Conservation (phyloP, 441 rosid species). For the Biscutella laevigata region DNA sequence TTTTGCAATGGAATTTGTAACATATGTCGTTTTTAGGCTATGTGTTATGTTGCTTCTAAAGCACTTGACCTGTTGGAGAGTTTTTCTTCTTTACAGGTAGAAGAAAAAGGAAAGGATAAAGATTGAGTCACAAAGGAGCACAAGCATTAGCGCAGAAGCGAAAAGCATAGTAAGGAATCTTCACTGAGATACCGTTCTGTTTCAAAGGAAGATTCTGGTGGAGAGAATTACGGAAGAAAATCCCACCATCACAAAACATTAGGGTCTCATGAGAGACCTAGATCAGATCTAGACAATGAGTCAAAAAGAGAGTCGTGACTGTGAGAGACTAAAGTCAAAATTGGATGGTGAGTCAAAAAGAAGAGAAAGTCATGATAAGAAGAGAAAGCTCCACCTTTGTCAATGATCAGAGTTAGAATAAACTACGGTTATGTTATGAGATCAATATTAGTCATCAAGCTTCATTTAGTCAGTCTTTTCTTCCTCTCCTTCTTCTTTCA, state of each 20-base stretch:
- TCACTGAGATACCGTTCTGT: constrained; percentile 29
- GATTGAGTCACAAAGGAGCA: constrained; percentile 33
- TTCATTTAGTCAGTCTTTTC: constrained; percentile 56
- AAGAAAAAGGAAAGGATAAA: constrained; percentile 39
- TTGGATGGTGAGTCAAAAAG: constrained; percentile 18
- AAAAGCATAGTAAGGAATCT: constrained; percentile 41
- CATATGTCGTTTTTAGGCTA: not conserved
- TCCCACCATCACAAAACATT: constrained; percentile 20
- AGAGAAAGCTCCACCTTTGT: constrained; percentile 46
- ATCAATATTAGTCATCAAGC: constrained; percentile 73
- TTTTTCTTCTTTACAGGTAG: constrained; percentile 34
- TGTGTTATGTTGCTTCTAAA: not conserved
- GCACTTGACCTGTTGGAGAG: constrained; percentile 1
- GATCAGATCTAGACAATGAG: constrained; percentile 24
- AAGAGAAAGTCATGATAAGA: constrained; percentile 20
- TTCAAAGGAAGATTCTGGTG: constrained; percentile 35
- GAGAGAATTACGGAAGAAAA: constrained; percentile 26
- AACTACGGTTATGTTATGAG: constrained; percentile 72
- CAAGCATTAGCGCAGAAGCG: constrained; percentile 29
- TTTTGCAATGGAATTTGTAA: not conserved
- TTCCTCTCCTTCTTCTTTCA: not conserved
- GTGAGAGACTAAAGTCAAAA: constrained; percentile 4
- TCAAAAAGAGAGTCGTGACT: not conserved
- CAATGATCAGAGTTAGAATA: constrained; percentile 81
- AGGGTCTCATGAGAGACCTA: constrained; percentile 22